Evolutionary conservation across 805 yeast species (phyloP), one percentile per base, ranked within the genome.

Genomic region (Metschnikowia gruessii): DNA sequence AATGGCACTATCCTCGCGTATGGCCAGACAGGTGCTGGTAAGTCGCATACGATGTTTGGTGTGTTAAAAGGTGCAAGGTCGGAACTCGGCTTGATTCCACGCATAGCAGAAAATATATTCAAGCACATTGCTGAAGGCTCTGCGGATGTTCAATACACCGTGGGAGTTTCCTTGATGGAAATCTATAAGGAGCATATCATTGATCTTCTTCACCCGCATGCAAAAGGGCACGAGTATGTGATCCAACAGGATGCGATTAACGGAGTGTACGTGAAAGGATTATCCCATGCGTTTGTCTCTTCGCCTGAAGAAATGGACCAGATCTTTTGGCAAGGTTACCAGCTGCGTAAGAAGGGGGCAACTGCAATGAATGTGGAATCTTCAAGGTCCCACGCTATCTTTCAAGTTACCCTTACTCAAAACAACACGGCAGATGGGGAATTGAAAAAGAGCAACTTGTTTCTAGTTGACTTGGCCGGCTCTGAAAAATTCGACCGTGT

Each of bases 401-500:
- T 88, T 51, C 85, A 83, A 45, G 71, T 91, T 4, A 77, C 77
- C 42, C 67, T 90, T 6, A 70, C 77, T n/a, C 92, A 86, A 57
- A 79, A 78, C 58, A 74, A 77, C 54, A 50, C 71, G 16, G 65
- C 65, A 3, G 72, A 76, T n/a, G 87, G 85, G 12, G 73, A 80
- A 6, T 70, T 78, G 17, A 84, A 80, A 59, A 70, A 75, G 32
- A 83, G 90, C 4, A 81, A 79, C 48, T 70, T 89, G 49, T 85
- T 82, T 56, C 64, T 89, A 31, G 92, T 88, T 11, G 97, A 89
- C 65, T 72, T 89, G 52, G 96, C 96, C 0, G 96, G 96, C 5
- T 83, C 92, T 18, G 96, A 91, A 63, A 86, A 82, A 61, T 80
- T 83, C 32, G 81, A 81, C 48, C 84, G 82, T 52, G 81, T 94